Evolutionary conservation across 1,284 basidiomycete genomes (phyloP).

Genomic region (Erythrobasidium hasegawianum): DNA sequence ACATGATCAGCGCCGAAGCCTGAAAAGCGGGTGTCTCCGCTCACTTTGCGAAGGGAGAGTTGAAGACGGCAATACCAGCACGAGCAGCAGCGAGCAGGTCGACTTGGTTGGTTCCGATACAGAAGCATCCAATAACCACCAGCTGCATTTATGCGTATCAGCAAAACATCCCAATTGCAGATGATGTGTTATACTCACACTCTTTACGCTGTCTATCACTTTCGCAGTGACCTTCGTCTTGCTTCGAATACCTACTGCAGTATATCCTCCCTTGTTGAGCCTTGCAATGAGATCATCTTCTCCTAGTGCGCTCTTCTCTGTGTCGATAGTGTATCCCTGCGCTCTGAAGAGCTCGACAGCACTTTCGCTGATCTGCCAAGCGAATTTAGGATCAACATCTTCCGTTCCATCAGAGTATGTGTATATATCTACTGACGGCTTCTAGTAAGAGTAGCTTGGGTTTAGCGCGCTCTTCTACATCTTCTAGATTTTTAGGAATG

Average conservation of each 20-base stretch:
- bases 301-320: constrained; percentile 76
- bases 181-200: constrained; percentile 7
- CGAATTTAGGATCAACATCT: too few species aligned
- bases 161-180: too few species aligned
- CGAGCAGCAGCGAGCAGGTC: constrained; percentile 79
- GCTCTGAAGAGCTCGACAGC: constrained; percentile 76
- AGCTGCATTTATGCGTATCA: too few species aligned
- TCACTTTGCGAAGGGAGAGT: constrained; percentile 94
- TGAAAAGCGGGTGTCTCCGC: too few species aligned
- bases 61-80: constrained; percentile 96
- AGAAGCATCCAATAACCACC: constrained; percentile 96
- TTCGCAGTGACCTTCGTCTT: constrained; percentile 94
- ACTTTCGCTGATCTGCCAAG: constrained; percentile 92
- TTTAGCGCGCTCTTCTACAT: constrained; percentile 11
- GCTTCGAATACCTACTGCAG: constrained; percentile 92
- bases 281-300: constrained; percentile 82
- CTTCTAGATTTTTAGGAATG: constrained; percentile 17
- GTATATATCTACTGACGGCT: constrained; percentile 6
- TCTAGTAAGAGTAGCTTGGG: constrained; percentile 31
- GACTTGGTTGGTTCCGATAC: constrained; percentile 99
- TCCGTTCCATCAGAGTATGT: too few species aligned
- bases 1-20: too few species aligned
- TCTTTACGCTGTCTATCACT: constrained; percentile 61
- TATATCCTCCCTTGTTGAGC: constrained; percentile 75
- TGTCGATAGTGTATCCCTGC: constrained; percentile 91